These are phyloP conservation scores for Emericellopsis terricola DNA, from an alignment of 495 filamentous ascomycete species.

Conservation along the genomic window DNA sequence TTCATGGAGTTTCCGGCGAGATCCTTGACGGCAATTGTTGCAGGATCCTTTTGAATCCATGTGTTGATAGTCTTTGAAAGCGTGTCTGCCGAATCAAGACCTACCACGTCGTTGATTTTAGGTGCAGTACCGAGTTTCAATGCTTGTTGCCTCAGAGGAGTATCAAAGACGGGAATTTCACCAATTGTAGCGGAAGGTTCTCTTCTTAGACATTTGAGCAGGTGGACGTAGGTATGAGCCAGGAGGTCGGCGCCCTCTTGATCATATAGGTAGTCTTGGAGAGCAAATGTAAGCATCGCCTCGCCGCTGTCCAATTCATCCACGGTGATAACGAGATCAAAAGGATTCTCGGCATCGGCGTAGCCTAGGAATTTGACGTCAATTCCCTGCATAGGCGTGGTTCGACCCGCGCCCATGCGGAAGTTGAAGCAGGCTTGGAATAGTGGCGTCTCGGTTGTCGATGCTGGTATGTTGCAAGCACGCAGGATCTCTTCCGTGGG, in stretches of 20 bases:
- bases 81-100: conserved; percentile 8
- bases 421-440: conserved; percentile 24
- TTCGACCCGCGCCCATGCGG: not conserved
- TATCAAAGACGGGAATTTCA: not conserved
- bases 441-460: conserved; percentile 9
- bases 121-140: too few species aligned
- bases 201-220: not conserved
- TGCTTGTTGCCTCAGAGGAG: not conserved
- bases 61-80: conserved; percentile 12
- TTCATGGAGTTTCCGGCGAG: conserved; percentile 4
- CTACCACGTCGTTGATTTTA: too few species aligned
- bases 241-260: conserved; percentile 3
- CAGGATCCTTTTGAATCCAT: conserved; percentile 3
- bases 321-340: not conserved
- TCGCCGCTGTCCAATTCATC: conserved; percentile 1
- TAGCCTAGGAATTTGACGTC: not conserved
- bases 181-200: not conserved
- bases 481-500: conserved; percentile 17
- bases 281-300: conserved; percentile 2
- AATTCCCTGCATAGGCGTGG: not conserved
- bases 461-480: conserved; percentile 8
- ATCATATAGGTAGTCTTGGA: conserved; percentile 7
- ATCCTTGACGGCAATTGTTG: conserved; percentile 6
- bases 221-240: not conserved
- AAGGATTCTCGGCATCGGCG: not conserved